Evolutionary conservation across 306 rosid genomes (phyloP).

Genomic region (Medicago arabica): DNA sequence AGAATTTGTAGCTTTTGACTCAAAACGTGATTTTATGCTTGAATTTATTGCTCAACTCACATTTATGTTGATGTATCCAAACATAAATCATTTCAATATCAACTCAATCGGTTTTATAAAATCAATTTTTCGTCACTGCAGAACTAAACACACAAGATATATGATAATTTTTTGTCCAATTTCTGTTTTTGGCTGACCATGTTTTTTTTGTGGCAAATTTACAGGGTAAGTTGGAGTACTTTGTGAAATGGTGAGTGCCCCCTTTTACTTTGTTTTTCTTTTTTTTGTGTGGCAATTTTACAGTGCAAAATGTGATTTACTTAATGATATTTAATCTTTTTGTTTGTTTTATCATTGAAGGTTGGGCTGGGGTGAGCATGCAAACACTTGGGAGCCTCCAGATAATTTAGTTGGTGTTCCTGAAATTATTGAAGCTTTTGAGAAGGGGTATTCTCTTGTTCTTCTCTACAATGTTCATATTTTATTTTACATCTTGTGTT

Average conservation of each 20-base stretch:
- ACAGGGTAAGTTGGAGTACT: background rate
- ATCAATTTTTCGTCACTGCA: background rate
- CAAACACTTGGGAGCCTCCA: constrained; percentile 95
- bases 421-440: constrained; percentile 79
- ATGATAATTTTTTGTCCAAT: background rate
- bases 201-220: background rate
- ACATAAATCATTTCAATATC: background rate
- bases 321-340: constrained; percentile 1
- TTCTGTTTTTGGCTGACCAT: constrained; percentile 36
- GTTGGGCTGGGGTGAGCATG: constrained; percentile 89
- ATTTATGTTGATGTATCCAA: background rate
- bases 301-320: background rate
- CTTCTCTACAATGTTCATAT: background rate
- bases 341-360: constrained; percentile 47
- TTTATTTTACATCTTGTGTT: constrained; percentile 18
- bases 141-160: background rate
- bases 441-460: constrained; percentile 62
- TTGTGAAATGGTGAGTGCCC: background rate
- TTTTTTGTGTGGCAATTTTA: background rate
- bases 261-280: background rate
- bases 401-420: constrained; percentile 75
- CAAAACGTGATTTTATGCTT: background rate
- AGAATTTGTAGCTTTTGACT: background rate
- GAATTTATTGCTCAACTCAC: background rate
- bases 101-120: no score